Conservation (phyloP, 1,284 basidiomycete genomes). For the Heterobasidion occidentale region DNA sequence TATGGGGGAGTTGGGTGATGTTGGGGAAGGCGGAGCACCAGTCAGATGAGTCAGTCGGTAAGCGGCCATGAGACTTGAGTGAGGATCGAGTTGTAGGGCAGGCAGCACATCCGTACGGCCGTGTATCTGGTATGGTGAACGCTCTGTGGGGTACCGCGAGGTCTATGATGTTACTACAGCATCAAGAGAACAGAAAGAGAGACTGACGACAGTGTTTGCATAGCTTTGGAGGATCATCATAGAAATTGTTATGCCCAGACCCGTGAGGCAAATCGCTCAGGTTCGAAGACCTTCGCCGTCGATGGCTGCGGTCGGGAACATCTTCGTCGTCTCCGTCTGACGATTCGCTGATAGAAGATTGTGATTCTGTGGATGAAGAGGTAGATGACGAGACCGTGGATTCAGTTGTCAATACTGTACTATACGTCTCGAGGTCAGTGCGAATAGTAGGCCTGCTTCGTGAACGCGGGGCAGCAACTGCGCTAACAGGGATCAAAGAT, state of each 20-base stretch:
- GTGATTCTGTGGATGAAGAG: constrained; percentile 1
- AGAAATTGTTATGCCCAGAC: constrained; percentile 2
- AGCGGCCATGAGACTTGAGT: constrained; percentile 13
- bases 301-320: constrained; percentile 1
- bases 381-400: constrained; percentile 7
- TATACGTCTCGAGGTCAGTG: constrained; percentile 4
- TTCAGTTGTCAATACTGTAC: constrained; percentile 3
- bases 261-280: constrained; percentile 1
- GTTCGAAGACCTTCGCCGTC: background rate
- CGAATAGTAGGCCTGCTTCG: background rate
- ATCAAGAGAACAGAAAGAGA: background rate
- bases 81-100: constrained; percentile 13
- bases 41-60: constrained; percentile 12
- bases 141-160: constrained; percentile 1
- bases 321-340: constrained; percentile 2
- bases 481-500: background rate
- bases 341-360: constrained; percentile 8
- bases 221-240: constrained; percentile 3
- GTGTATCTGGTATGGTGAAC: constrained; percentile 9
- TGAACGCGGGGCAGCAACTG: background rate
- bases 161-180: background rate
- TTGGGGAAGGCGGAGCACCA: constrained; percentile 1
- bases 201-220: constrained; percentile 12
- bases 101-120: constrained; percentile 14
- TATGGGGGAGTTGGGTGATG: background rate